Evolutionary conservation across 1,284 basidiomycete species (phyloP), one percentile per base, ranked within the genome.

Genomic region (Marasmius sp.): DNA sequence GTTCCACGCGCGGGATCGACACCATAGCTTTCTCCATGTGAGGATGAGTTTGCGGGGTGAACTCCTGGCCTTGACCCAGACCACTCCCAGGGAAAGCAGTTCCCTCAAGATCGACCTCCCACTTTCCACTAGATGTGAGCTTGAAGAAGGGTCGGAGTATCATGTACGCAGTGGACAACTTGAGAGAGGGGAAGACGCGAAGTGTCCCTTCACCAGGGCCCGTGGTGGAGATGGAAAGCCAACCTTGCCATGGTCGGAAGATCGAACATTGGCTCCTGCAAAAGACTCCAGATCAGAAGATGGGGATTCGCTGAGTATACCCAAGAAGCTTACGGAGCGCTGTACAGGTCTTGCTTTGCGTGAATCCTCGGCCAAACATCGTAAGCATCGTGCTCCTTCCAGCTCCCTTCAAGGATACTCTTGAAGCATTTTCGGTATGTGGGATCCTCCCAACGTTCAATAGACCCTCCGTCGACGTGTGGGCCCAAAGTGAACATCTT

Each of bases 391-490:
- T 87, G 81, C 49, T 76, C 71, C 57, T 77, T 75, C 87, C 89
- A 92, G 10, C 78, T 71, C 3, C 79, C 78, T 18, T 74, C 62
- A 1, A 93, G 70, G 55, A 93, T 87, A 12, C 75, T 68, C 3
- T 66, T 50, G 72, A 86, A 93, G 22, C 85, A 86, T 1, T 67
- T 69, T n/a, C 87, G 76, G 69, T 87, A 91, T 1, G 71, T 75
- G 0, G 77, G 73, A 70, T 93, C 92, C 72, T 94, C 91, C 92
- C 92, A 94, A 0, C 89, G 75, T 73, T 94, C 91, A 6, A 93
- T 76, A 5, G 85, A 82, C 0, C 91, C 92, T 0, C 88, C 88
- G 69, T 94, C 92, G 53, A 91, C 80, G 68, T 94, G 92, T 4
- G 91, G 86, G 0, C 88, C 90, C 3, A 93, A 75, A 0, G 78